Evolutionary conservation across 2,329 filamentous ascomycete genomes (phyloP), one percentile per base, ranked within the genome.

Genomic region (Nemania sp.): DNA sequence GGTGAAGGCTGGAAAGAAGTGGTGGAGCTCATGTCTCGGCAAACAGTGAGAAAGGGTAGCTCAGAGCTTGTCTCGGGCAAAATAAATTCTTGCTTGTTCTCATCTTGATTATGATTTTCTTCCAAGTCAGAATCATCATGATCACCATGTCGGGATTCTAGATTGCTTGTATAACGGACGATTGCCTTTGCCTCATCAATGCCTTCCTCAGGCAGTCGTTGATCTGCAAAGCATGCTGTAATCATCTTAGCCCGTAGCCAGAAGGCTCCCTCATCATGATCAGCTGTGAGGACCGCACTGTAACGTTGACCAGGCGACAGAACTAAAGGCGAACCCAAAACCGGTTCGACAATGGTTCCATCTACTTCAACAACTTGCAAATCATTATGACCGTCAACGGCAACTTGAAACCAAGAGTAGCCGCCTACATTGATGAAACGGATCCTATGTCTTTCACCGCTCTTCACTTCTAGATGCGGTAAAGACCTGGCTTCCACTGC

Each of bases 221-320:
- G 75, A 41, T 81, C 75, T 6, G 79, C 77, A 63, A 86, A 86
- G 63, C 83, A 86, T 54, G 80, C 77, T 6, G 75, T 81, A 23
- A 83, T 71, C 80, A 86, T 84, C 40, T 78, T 76, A 0, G 84
- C 83, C 19, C 86, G 77, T 59, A 90, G 78, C 73, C 86, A 87
- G 64, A 86, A 90, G 73, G 14, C 78, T 68, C 5, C 70, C 66
- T 75, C 73, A 2, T 78, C 77, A 43, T 80, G 79, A 64, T 86
- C 84, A 5, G 85, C 77, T 1, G 81, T 80, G 1, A 91, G 64
- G 0, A 90, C 70, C 12, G 87, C 76, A 62, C 86, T 88, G 63
- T 89, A 90, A 12, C 88, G 79, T 65, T 91, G 88, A 0, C 86
- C 87, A 1, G 86, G 86, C 6, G 84, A 79, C 19, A 91, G 74